Evolutionary conservation across 2,329 filamentous ascomycete species (phyloP).

Genomic region (Nemania sp.): DNA sequence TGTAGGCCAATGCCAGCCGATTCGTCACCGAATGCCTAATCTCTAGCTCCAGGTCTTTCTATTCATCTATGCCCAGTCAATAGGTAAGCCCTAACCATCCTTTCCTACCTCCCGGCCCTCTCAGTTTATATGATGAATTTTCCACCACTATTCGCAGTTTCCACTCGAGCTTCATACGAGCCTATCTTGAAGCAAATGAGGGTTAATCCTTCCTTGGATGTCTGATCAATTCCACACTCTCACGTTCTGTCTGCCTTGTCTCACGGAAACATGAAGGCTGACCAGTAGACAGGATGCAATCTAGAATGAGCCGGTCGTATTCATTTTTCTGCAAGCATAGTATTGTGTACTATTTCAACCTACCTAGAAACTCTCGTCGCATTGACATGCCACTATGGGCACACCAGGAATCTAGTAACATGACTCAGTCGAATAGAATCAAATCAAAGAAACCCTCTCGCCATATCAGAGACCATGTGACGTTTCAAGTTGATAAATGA

Average conservation of each 20-base stretch:
- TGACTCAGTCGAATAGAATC: too few relatives aligned
- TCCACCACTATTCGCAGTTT: conserved; percentile 87
- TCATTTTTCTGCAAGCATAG: background rate
- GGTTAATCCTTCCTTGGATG: conserved; percentile 79
- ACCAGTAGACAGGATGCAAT: conserved; percentile 17
- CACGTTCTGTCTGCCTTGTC: conserved; percentile 34
- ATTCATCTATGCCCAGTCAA: background rate
- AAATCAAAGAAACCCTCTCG: too few relatives aligned
- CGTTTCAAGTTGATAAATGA: too few relatives aligned
- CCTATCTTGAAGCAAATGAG: conserved; percentile 77
- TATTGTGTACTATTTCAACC: background rate
- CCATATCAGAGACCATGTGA: too few relatives aligned
- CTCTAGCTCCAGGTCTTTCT: background rate
- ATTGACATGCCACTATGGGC: too few relatives aligned
- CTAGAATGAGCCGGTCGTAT: background rate
- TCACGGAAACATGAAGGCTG: conserved; percentile 11
- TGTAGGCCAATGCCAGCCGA: background rate
- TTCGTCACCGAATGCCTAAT: background rate
- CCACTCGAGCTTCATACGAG: conserved; percentile 79
- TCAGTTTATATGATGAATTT: conserved; percentile 62
- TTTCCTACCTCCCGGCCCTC: background rate
- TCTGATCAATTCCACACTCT: conserved; percentile 63
- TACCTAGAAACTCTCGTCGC: too few relatives aligned
- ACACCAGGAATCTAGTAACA: too few relatives aligned
- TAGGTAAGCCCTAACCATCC: conserved; percentile 18